Percentiles rank a stretch among this genome's conserved stretches.
Evolutionary conservation across 2,329 filamentous ascomycete genomes (phyloP).

Genomic region (Hymenoscyphus fraxineus): DNA sequence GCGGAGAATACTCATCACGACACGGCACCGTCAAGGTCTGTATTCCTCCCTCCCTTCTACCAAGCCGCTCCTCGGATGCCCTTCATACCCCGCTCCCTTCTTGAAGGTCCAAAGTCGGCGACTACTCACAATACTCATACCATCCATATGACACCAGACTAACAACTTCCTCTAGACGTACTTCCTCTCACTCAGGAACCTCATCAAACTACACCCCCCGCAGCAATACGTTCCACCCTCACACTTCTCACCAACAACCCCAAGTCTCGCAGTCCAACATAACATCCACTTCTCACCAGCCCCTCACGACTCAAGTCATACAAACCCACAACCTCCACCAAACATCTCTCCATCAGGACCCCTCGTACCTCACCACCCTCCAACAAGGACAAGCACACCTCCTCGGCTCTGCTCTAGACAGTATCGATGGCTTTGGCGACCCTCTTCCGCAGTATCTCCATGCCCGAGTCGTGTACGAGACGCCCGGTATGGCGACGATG

Average conservation of each 20-base stretch:
- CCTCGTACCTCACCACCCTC: not conserved
- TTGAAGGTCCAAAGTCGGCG: no score
- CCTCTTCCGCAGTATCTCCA: not conserved
- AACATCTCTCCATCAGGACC: not conserved
- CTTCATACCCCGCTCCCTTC: not conserved
- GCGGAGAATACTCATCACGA: not conserved
- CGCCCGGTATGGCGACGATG: not conserved
- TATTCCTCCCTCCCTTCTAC: not conserved
- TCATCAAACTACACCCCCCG: not conserved
- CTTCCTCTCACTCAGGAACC: not conserved
- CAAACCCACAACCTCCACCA: not conserved
- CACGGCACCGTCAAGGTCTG: not conserved
- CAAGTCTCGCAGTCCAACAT: no score
- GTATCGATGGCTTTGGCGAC: not conserved
- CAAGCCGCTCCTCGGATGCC: not conserved
- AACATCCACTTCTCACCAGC: not conserved
- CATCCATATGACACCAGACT: not conserved
- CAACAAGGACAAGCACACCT: not conserved
- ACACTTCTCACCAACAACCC: not conserved
- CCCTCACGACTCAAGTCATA: not conserved
- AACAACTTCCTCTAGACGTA: not conserved
- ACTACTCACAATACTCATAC: no score
- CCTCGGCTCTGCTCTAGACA: not conserved
- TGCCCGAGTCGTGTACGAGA: not conserved
- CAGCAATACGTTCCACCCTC: not conserved